Evolutionary conservation across 2,329 filamentous ascomycete species (phyloP), one percentile per base, ranked within the genome.

Genomic region (Didymella exigua): DNA sequence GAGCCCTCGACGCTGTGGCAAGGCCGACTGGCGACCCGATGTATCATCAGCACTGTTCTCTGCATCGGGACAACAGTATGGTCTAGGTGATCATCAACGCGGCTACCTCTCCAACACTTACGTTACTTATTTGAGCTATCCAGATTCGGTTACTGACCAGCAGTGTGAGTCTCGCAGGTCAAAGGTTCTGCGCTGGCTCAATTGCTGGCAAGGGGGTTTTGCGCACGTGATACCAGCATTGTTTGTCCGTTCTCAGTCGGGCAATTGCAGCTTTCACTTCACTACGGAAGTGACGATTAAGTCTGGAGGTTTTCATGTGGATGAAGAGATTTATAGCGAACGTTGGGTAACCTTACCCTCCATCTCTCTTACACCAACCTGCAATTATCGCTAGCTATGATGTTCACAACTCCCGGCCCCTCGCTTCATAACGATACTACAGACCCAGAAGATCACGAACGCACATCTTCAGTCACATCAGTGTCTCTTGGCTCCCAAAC

Each of bases 281-380:
- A 21, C 29, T 13, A 36, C 9, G 21, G 21, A 42, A 53, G 29
- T 18, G 8, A 31, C 24, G 18, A 24, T 13, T 26, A 8, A 19
- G 18, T 14, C 14, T 26, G 4, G 24, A 24, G 2, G 4, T 6
- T 30, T 46, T 37, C 43, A 52, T 26, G 37, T 53, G 51, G 27
- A 24, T 21, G 33, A 30, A 14, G n/a, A 16, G 2, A 10, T 33
- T 16, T 10, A 48, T 29, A 27, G 29, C n/a, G 14, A 3, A 27
- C 13, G 16, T 13, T 23, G 31, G 19, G 21, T 14, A 26, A 6
- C 27, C 29, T 14, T 2, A 10, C 7, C 1, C 14, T 26, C n/a
- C 50, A 43, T 43, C 23, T 5, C 19, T 53, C 30, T 33, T 33
- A 54, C 50, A 48, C 44, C 31, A 21, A 52, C 26, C 14, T 31